phyloP scores from a whole-genome alignment of 495 filamentous ascomycete genomes.

The Penicillium cosmopolitanum region DNA sequence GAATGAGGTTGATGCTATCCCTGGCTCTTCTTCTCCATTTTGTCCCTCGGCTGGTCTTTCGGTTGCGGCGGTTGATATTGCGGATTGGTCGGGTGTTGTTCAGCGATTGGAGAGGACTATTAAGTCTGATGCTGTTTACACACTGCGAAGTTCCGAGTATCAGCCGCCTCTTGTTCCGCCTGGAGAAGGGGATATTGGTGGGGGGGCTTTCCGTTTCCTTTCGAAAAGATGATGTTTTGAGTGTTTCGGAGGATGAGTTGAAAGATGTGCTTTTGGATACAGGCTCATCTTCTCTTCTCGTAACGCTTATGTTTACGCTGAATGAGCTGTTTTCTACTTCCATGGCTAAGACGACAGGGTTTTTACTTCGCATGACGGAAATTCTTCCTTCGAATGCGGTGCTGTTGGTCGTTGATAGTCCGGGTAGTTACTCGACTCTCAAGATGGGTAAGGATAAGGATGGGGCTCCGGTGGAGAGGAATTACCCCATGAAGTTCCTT shows the following conservation, averaged over 20 bases:
- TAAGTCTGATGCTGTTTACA: conserved; percentile 34
- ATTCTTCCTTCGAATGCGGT: conserved; percentile 60
- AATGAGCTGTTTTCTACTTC: conserved; percentile 90
- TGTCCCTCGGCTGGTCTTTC: conserved; percentile 43
- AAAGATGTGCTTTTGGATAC: conserved; percentile 35
- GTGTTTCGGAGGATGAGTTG: conserved; percentile 45
- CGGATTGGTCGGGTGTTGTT: conserved; percentile 70
- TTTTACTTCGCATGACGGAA: conserved; percentile 69
- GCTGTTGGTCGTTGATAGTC: conserved; percentile 88
- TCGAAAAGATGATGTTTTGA: conserved; percentile 65
- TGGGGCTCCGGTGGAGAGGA: conserved; percentile 54
- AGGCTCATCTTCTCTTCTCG: conserved; percentile 48
- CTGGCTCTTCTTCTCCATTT: neutral
- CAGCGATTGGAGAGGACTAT: conserved; percentile 52
- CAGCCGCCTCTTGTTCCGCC: conserved; percentile 58
- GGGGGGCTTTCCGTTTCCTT: conserved; percentile 52
- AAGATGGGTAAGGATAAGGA: conserved; percentile 53
- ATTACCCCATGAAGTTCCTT: conserved; percentile 93
- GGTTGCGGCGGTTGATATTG: conserved; percentile 77
- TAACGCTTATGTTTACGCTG: conserved; percentile 92
- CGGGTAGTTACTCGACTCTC: conserved; percentile 86
- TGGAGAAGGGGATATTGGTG: conserved; percentile 41
- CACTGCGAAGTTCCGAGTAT: conserved; percentile 27
- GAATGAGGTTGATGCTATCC: conserved; percentile 2
- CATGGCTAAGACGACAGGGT: conserved; percentile 69